Percentiles rank a stretch among this genome's conserved stretches.
phyloP scores from a whole-genome alignment of 1,139 yeast genomes.

The Schwanniomyces etchellsii region DNA sequence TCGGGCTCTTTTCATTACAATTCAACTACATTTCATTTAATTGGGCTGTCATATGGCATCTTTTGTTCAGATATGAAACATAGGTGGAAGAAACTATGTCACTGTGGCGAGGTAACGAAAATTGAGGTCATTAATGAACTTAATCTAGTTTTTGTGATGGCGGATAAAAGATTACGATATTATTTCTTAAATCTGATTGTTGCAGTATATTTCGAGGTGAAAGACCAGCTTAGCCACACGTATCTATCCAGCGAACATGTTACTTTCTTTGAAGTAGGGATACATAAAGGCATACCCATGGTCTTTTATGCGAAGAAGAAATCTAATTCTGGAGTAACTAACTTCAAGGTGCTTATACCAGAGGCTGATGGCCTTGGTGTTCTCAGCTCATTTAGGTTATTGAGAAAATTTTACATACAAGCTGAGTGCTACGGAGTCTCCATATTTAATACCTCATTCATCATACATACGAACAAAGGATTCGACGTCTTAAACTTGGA shows the following conservation, averaged over 20 bases:
- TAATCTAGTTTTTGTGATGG: slow-evolving; percentile 54
- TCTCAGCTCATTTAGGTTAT: slow-evolving; percentile 47
- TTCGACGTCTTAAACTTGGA: slow-evolving; percentile 64
- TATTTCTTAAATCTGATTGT: slow-evolving; percentile 49
- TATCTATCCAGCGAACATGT: slow-evolving; percentile 35
- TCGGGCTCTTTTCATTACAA: slow-evolving; percentile 21
- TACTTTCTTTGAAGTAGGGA: slow-evolving; percentile 54
- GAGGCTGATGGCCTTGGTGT: slow-evolving; percentile 44
- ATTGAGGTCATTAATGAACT: slow-evolving; percentile 55
- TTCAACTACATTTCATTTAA: slow-evolving; percentile 21
- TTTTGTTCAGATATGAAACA: slow-evolving; percentile 45
- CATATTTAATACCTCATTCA: slow-evolving; percentile 55
- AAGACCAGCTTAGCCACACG: slow-evolving; percentile 24
- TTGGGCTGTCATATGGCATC: slow-evolving; percentile 36
- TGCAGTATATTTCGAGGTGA: slow-evolving; percentile 30
- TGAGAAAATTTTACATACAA: slow-evolving; percentile 42
- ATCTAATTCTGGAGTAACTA: slow-evolving; percentile 37
- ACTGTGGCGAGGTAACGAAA: slow-evolving; percentile 50
- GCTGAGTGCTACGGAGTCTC: slow-evolving; percentile 54
- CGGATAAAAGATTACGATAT: slow-evolving; percentile 55
- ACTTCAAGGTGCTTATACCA: slow-evolving; percentile 49
- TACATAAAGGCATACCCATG: slow-evolving; percentile 55
- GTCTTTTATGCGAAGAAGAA: slow-evolving; percentile 50
- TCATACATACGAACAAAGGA: slow-evolving; percentile 65
- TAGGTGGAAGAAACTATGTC: slow-evolving; percentile 59